Evolutionary conservation across 2,329 filamentous ascomycete genomes (phyloP), one percentile per base, ranked within the genome.

Genomic region (Sarocladium oryzae): DNA sequence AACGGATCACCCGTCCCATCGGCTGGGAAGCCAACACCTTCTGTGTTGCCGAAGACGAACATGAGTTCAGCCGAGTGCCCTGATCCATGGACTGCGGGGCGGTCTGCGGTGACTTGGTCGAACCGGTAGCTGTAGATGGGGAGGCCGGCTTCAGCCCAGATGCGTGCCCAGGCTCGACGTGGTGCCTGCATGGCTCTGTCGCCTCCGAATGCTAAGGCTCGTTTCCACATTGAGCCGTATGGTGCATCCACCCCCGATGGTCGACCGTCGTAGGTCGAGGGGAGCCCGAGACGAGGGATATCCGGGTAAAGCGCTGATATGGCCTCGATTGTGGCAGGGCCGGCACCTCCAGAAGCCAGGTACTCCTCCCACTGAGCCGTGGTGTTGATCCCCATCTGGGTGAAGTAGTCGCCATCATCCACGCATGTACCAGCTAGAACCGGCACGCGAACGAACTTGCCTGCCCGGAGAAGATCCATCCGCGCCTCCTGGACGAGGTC

Each of bases 391-490:
- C 73, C 75, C 2, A 52, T 60, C 3, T 72, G 69, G 1, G 71
- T 74, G 58, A 83, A 83, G 1, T 69, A 65, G 1, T 74, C 74
- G 40, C 64, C 83, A 60, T 87, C 84, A 58, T 86, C 83, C 1
- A 74, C 75, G 60, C 84, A 86, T 18, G 74, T 73, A 11, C 84
- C 83, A 26, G 74, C 67, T 8, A 86, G 71, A 45, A 85, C 75
- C 1, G 81, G 81, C 0, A 86, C 78, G 52, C 79, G 73, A 52
- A 85, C 76, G 56, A 86, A 85, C 13, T 73, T 71, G 35, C 81
- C 81, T 5, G 71, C 63, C 2, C 68, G 65, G 5, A 86, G 67
- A 16, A 37, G 35, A 6, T 37, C 35, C 9, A 37, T 16, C 7
- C 35, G 35, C 57, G 81, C 78, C 8, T 73, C 61, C 23, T 75